These are phyloP conservation scores for Pythium biforme DNA, from an alignment of 352 stramenopile genomes.

Conservation along the genomic window DNA sequence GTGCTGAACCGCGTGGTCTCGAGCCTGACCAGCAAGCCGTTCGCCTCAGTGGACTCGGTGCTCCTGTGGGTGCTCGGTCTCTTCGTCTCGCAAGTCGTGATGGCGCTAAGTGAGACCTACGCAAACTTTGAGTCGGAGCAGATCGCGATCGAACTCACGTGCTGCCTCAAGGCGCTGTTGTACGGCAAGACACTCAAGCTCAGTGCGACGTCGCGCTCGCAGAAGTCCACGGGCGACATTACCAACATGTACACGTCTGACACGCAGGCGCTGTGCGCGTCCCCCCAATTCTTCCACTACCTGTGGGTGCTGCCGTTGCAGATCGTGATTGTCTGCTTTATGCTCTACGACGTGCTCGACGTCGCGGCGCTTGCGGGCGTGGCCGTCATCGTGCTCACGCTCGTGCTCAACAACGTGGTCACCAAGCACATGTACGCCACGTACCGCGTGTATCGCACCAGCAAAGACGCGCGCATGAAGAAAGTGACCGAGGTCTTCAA, in stretches of 20 bases:
- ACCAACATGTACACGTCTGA: constrained; percentile 61
- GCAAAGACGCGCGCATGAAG: constrained; percentile 48
- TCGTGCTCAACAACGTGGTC: constrained; percentile 40
- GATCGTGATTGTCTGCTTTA: constrained; percentile 37
- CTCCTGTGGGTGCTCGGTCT: constrained; percentile 17
- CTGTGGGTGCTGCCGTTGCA: constrained; percentile 52
- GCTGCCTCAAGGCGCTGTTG: constrained; percentile 43
- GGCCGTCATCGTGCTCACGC: constrained; percentile 39
- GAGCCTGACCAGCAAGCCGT: constrained; percentile 29
- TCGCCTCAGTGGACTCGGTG: background rate
- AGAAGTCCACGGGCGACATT: constrained; percentile 51
- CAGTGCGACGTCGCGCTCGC: constrained; percentile 34
- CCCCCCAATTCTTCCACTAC: constrained; percentile 47
- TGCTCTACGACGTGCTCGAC: constrained; percentile 39
- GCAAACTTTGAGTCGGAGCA: constrained; percentile 45
- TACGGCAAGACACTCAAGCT: constrained; percentile 48
- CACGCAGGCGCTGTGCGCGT: constrained; percentile 34
- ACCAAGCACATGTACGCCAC: constrained; percentile 30
- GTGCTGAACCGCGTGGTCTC: constrained; percentile 40
- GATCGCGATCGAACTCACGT: constrained; percentile 49
- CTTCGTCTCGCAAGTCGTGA: constrained; percentile 46
- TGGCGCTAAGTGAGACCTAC: constrained; percentile 47
- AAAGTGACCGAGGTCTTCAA: constrained; percentile 54
- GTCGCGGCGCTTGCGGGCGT: constrained; percentile 42
- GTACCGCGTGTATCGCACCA: constrained; percentile 19